Evolutionary conservation across 116 monocot genomes (phyloP), one percentile per base, ranked within the genome.

Genomic region (Thalassia testudinum): DNA sequence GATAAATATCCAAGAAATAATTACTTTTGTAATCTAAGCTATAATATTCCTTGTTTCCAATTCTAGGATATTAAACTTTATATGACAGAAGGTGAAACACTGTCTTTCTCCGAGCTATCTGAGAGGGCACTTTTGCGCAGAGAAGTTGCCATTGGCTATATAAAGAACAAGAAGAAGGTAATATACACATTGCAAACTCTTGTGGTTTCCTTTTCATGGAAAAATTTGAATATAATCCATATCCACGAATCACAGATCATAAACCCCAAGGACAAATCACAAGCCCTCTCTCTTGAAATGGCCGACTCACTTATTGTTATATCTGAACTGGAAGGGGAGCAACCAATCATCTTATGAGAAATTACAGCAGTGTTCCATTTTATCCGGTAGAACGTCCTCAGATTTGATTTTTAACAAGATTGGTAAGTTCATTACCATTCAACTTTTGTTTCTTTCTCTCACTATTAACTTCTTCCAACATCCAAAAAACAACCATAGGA

Each of bases 81-180:
- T 67, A 81, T 81, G 81, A 79, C 69, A 57, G 59, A 81, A 14
- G 88, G 77, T 34, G 95, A 95, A 64, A 77, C 42, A 12, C 81
- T 74, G 28, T 95, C 95, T 20, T 95, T 95, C 58, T 55, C 24
- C 27, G 88, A 95, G 74, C 82, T 95, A 28, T 70, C 85, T 25
- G 95, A 95, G 63, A 70, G 88, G 53, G 95, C 88, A 56, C 42
- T 73, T 67, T 65, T 95, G 61, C 83, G 95, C 7, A 65, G 68
- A 5, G 95, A 95, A 65, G 95, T 95, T 29, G 85, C 95, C 1
- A 85, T 95, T 50, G 95, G 95, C 45, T 95, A 77, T 66, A 57
- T 79, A 2, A 85, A 82, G 65, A 72, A 62, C 52, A 74, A 77
- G 50, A 85, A 74, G 66, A 84, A 81, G 78, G 95, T 88, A 64